Evolutionary conservation across 169 alveolate species (phyloP), one percentile per base, ranked within the genome.

Genomic region (Fabrea salina): DNA sequence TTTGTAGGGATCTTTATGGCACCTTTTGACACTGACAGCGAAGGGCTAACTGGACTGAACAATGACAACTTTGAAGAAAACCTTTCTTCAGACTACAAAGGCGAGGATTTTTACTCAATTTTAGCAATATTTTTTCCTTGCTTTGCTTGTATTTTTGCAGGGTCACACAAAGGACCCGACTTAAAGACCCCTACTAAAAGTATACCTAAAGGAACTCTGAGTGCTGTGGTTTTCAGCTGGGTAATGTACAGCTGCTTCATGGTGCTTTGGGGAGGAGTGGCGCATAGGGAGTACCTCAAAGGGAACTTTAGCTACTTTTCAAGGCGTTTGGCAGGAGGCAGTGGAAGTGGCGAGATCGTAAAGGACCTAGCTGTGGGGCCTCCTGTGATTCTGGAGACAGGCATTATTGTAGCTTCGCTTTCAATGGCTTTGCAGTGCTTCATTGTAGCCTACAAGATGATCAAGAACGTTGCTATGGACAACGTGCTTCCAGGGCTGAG

Each of bases 241-340:
- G 56, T 82, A 59, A 70, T 82, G 82, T 82, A 82, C 72, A 41
- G 71, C 56, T 72, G 80, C 37, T 82, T 82, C 54, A 71, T 82
- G 53, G 35, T 82, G 41, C 68, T 82, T 4, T 82, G 87, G 87
- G 87, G 87, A n/a, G 67, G 79, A 27, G 87, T 82, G 19, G 87
- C 82, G 8, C 75, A 61, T 44, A 67, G 75, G 50, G 68, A 72
- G 50, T 82, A 82, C 50, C 74, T 82, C 54, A 44, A 44, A 44
- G 53, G 53, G 16, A 44, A 44, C 16, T 44, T 57, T 66, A 13
- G 3, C 11, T 30, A 27, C 2, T 51, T 32, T 8, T 40, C 13
- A 33, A 41, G 76, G 39, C 41, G 76, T 33, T 57, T 66, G n/a
- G 66, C 5, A 6, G 76, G 54, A 4, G 76, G 56, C 68, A 27